Percentiles rank a stretch among this genome's conserved stretches.
phyloP scores from a whole-genome alignment of 2,329 filamentous ascomycete genomes.

The Colletotrichum cordylinicola region DNA sequence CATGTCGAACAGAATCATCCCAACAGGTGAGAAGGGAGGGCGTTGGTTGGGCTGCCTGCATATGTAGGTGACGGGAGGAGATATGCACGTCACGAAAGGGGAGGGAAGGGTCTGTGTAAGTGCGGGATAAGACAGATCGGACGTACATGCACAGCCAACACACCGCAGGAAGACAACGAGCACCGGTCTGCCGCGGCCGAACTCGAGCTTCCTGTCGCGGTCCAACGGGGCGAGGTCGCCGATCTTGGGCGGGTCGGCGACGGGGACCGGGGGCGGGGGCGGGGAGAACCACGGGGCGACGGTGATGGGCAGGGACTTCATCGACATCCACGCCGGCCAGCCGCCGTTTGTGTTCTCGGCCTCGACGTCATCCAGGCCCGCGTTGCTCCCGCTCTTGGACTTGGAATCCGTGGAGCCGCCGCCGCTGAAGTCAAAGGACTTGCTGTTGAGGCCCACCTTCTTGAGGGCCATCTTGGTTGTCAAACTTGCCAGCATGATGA shows the following conservation, averaged over 20 bases:
- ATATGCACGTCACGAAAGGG: background rate
- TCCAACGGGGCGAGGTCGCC: slow-evolving; percentile 56
- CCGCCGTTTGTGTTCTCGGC: slow-evolving; percentile 26
- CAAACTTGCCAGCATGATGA: slow-evolving; percentile 60
- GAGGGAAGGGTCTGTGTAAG: background rate
- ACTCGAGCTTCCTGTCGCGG: slow-evolving; percentile 46
- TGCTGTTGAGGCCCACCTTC: slow-evolving; percentile 59
- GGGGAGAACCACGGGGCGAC: slow-evolving; percentile 60
- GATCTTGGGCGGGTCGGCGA: slow-evolving; percentile 50
- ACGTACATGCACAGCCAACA: slow-evolving; percentile 61
- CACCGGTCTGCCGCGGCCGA: slow-evolving; percentile 49
- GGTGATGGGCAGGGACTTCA: slow-evolving; percentile 55
- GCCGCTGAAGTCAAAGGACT: slow-evolving; percentile 49
- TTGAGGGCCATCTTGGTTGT: slow-evolving; percentile 64
- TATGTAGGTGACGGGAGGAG: background rate
- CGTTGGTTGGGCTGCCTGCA: background rate
- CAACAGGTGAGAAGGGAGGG: background rate
- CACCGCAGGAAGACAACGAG: slow-evolving; percentile 60
- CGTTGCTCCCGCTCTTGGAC: slow-evolving; percentile 26
- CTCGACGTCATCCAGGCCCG: slow-evolving; percentile 32
- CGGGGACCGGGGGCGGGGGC: slow-evolving; percentile 52
- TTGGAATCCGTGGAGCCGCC: slow-evolving; percentile 37
- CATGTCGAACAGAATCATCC: background rate
- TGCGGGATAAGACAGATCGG: background rate
- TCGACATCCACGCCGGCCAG: slow-evolving; percentile 55